A percentile compares a stretch with the other conserved stretches of the same genome.
phyloP scores from a whole-genome alignment of 805 yeast species.

The Pichia deserticola region DNA sequence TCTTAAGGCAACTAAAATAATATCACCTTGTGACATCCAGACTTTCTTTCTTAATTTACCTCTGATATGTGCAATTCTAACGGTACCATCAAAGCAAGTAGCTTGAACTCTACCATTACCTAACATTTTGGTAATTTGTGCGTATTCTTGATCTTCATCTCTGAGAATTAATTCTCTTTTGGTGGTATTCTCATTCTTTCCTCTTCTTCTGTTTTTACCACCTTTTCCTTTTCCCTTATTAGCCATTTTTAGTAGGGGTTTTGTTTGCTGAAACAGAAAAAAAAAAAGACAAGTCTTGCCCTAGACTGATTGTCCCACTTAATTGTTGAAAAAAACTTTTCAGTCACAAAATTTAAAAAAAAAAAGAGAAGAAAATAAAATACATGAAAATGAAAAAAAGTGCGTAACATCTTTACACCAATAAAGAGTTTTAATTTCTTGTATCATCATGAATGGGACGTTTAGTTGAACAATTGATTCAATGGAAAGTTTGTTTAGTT shows the following conservation, averaged over 20 bases:
- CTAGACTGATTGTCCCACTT: neutral
- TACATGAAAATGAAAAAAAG: too few relatives aligned
- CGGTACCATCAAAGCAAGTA: constrained; percentile 86
- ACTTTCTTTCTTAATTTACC: constrained; percentile 99
- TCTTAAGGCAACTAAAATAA: constrained; percentile 89
- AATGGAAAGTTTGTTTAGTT: too few relatives aligned
- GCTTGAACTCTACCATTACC: constrained; percentile 98
- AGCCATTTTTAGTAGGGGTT: constrained; percentile 29
- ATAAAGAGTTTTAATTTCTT: too few relatives aligned
- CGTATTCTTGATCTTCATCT: constrained; percentile 98
- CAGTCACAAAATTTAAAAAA: too few relatives aligned
- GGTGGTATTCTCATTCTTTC: constrained; percentile 90
- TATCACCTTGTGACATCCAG: constrained; percentile 99
- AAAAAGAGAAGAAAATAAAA: too few relatives aligned
- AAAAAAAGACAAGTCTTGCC: neutral
- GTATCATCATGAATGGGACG: too few relatives aligned
- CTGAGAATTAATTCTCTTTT: constrained; percentile 89
- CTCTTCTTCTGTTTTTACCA: constrained; percentile 95
- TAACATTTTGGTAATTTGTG: constrained; percentile 95
- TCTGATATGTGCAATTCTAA: constrained; percentile 95
- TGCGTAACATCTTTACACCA: too few relatives aligned
- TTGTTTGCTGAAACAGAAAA: neutral
- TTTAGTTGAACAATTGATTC: too few relatives aligned
- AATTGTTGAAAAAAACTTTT: too few relatives aligned
- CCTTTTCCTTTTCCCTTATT: constrained; percentile 43